Percentiles rank a stretch among this genome's conserved stretches.
Conservation (phyloP, 192 early-diverging fungal genomes). For the Pilaira anomala region DNA sequence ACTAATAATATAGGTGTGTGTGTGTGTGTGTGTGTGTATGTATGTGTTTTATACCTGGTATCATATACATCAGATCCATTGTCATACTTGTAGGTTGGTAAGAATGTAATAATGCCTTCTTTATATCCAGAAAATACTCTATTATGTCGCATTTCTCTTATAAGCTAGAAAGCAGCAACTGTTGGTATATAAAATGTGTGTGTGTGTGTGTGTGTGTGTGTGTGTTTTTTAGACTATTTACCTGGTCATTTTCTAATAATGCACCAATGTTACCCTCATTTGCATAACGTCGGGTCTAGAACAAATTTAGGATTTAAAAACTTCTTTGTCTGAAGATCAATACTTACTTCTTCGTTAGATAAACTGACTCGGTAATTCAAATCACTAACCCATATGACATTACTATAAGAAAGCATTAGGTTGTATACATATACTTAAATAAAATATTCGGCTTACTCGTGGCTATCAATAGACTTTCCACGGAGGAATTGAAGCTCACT, state of each 20-base stretch:
- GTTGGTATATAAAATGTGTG: background rate
- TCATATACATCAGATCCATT: conserved; percentile 68
- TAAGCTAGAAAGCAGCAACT: conserved; percentile 35
- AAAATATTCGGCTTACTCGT: conserved; percentile 63
- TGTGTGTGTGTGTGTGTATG: conserved; percentile 21
- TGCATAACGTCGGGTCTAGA: conserved; percentile 43
- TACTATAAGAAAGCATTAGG: conserved; percentile 27
- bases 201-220: too few species aligned
- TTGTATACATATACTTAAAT: background rate
- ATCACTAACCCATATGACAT: conserved; percentile 86
- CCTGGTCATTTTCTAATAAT: conserved; percentile 60
- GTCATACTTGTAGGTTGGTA: conserved; percentile 83
- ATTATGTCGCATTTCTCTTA: conserved; percentile 54
- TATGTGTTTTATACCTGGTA: conserved; percentile 45
- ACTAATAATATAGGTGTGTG: conserved; percentile 21
- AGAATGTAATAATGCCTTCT: conserved; percentile 71
- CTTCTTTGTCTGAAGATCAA: background rate
- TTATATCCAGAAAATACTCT: conserved; percentile 73
- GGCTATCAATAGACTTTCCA: conserved; percentile 67
- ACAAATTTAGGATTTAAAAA: background rate
- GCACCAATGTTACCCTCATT: conserved; percentile 41
- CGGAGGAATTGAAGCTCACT: conserved; percentile 69
- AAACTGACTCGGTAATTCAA: conserved; percentile 88
- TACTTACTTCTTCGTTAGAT: conserved; percentile 67
- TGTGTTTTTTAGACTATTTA: conserved; percentile 23